These are phyloP conservation scores for Heliamphora pulchella DNA, from an alignment of 179 eudicot species.

Conservation along the genomic window DNA sequence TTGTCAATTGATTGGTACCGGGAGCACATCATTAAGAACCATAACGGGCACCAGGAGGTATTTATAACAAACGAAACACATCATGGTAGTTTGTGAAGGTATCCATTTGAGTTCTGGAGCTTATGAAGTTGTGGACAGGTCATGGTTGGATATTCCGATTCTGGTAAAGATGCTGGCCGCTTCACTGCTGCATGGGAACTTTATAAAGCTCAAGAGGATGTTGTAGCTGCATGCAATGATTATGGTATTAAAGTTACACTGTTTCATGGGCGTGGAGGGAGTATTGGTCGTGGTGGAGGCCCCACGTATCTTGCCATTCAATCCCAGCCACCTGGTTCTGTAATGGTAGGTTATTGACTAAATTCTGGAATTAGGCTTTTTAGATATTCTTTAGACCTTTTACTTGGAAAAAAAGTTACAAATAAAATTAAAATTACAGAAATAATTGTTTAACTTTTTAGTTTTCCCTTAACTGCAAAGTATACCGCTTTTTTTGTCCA, in stretches of 20 bases:
- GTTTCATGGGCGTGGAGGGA: slow-evolving; percentile 94
- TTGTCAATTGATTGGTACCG: slow-evolving; percentile 86
- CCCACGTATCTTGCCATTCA: slow-evolving; percentile 92
- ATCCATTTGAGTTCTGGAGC: slow-evolving; percentile 10
- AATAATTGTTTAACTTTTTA: not conserved
- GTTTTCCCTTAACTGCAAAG: not conserved
- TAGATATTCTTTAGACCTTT: not conserved
- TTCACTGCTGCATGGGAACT: slow-evolving; percentile 97
- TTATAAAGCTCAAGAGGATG: slow-evolving; percentile 91
- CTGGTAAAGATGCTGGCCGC: slow-evolving; percentile 93
- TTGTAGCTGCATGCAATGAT: slow-evolving; percentile 84
- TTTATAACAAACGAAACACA: not conserved
- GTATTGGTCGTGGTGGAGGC: slow-evolving; percentile 94
- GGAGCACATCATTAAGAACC: slow-evolving; percentile 71
- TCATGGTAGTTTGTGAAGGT: not conserved
- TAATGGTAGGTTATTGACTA: slow-evolving; percentile 46
- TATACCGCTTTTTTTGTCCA: not conserved
- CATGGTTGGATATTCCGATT: slow-evolving; percentile 97
- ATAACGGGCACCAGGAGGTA: slow-evolving; percentile 88
- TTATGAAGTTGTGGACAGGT: slow-evolving; percentile 40
- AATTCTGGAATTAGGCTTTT: not conserved
- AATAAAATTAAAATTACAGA: not conserved
- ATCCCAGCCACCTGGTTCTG: slow-evolving; percentile 95
- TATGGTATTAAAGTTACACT: slow-evolving; percentile 73
- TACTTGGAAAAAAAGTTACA: not conserved